Evolutionary conservation across 164 flowering plant species (phyloP).

Genomic region (Sextonia rubra): DNA sequence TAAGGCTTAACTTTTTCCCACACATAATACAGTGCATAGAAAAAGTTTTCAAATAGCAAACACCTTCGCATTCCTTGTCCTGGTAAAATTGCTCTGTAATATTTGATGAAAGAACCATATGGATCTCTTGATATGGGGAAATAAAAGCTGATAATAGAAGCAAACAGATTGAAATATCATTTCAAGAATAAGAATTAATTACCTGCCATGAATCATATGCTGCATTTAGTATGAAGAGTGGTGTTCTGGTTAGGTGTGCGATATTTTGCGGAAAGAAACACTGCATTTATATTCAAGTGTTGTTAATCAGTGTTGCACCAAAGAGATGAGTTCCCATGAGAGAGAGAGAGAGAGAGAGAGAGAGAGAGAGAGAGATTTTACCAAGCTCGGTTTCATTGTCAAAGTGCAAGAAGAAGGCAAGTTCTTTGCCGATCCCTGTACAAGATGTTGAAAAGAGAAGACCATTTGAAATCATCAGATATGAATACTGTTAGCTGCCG

Average conservation of each 20-base stretch:
- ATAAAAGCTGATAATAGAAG: background rate
- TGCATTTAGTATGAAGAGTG: slow-evolving; percentile 74
- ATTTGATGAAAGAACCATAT: too few relatives aligned
- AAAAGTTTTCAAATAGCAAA: background rate
- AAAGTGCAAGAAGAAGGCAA: slow-evolving; percentile 73
- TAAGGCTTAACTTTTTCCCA: too few relatives aligned
- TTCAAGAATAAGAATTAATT: background rate
- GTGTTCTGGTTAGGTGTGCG: slow-evolving; percentile 50
- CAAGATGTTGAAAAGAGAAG: background rate
- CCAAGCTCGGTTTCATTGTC: slow-evolving; percentile 54
- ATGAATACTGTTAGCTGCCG: background rate
- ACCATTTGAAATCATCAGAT: background rate
- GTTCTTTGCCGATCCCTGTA: slow-evolving; percentile 73
- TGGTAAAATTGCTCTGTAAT: background rate
- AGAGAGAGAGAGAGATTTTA: slow-evolving; percentile 17
- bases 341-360: background rate
- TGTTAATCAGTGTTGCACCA: background rate
- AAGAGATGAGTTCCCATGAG: too few relatives aligned
- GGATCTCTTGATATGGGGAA: too few relatives aligned
- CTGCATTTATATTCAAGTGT: slow-evolving; percentile 33
- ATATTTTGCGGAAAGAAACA: slow-evolving; percentile 88
- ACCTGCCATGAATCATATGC: slow-evolving; percentile 99
- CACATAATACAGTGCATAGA: too few relatives aligned
- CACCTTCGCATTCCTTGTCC: background rate
- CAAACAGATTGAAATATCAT: background rate